These are phyloP conservation scores for Collybia sordida DNA, from an alignment of 768 basidiomycete species.

Conservation along the genomic window DNA sequence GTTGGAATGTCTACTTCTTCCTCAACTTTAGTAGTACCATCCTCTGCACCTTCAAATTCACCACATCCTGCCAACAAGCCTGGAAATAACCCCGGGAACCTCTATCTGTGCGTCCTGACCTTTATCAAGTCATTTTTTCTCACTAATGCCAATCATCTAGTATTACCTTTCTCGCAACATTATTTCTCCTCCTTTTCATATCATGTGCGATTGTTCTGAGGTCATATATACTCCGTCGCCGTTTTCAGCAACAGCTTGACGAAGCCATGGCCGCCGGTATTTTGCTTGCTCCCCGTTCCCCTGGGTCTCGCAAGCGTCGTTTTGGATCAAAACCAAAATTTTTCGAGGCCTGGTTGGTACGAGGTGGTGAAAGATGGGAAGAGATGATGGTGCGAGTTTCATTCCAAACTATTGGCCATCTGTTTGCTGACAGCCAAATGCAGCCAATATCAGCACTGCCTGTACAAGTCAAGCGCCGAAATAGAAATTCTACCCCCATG, in stretches of 20 bases:
- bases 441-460: conserved; percentile 41
- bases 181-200: conserved; percentile 64
- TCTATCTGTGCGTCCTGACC: conserved; percentile 37
- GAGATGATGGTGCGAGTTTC: conserved; percentile 42
- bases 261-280: conserved; percentile 53
- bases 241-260: conserved; percentile 52
- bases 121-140: conserved; percentile 1
- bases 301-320: conserved; percentile 37
- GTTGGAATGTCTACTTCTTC: not conserved
- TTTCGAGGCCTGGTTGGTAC: conserved; percentile 42
- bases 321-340: conserved; percentile 52
- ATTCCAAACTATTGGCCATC: conserved; percentile 5
- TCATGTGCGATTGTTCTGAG: conserved; percentile 65
- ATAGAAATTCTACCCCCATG: conserved; percentile 17
- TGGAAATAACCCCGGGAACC: conserved; percentile 31
- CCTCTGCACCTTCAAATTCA: conserved; percentile 13
- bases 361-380: conserved; percentile 40
- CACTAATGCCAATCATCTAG: conserved; percentile 28
- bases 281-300: conserved; percentile 38
- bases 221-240: conserved; percentile 59
- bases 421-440: conserved; percentile 4
- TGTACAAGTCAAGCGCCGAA: conserved; percentile 30
- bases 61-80: conserved; percentile 12
- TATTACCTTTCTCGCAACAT: conserved; percentile 72
- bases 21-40: conserved; percentile 16